Evolutionary conservation across 2,329 filamentous ascomycete species (phyloP).

Genomic region (Fusarium nanum): DNA sequence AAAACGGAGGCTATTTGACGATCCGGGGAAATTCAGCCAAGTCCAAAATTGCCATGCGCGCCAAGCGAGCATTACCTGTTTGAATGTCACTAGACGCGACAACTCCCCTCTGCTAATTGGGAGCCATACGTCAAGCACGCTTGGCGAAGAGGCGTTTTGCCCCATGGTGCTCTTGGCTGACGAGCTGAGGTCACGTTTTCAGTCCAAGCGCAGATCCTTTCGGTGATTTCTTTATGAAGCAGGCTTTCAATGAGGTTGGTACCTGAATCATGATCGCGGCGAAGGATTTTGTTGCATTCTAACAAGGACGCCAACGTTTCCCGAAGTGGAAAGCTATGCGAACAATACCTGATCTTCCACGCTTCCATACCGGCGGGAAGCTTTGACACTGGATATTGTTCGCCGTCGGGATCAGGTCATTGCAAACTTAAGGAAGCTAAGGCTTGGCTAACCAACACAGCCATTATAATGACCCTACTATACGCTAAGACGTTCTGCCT

Average conservation of each 20-base stretch:
- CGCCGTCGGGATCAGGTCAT: background rate
- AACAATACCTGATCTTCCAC: background rate
- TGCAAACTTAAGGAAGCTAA: rapidly evolving
- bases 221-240: background rate
- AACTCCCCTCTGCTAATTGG: background rate
- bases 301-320: background rate
- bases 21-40: background rate
- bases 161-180: background rate
- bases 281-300: background rate
- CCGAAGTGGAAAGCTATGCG: background rate
- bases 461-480: no score
- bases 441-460: background rate
- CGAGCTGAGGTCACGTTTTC: background rate
- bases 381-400: background rate
- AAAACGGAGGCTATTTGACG: background rate
- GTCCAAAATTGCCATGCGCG: background rate
- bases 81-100: background rate
- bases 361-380: background rate
- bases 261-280: background rate
- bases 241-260: background rate
- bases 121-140: background rate
- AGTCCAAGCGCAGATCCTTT: background rate
- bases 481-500: no score
- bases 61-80: background rate
- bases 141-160: background rate